A percentile compares a stretch with the other conserved stretches of the same genome.
These are phyloP conservation scores for Lizanozyma gosingica DNA, from an alignment of 1,139 yeast genomes.

Conservation along the genomic window DNA sequence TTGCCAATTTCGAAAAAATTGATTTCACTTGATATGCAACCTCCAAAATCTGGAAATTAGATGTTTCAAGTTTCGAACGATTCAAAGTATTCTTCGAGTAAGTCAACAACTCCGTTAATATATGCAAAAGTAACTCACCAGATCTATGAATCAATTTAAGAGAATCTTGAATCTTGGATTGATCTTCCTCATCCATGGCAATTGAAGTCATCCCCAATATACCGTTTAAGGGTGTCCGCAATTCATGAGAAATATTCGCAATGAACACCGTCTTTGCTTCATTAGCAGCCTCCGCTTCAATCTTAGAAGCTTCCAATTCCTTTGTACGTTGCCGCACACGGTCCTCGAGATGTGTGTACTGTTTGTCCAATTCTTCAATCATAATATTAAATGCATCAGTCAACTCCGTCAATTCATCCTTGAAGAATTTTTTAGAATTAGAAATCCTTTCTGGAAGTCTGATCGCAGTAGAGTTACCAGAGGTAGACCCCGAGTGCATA, in stretches of 20 bases:
- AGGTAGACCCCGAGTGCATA: not conserved
- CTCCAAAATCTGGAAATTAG: constrained; percentile 66
- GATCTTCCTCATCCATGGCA: constrained; percentile 77
- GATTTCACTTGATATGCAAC: constrained; percentile 79
- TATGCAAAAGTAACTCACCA: constrained; percentile 79
- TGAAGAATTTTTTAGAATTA: constrained; percentile 48
- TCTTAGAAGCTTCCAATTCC: constrained; percentile 80
- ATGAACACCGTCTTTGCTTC: constrained; percentile 92
- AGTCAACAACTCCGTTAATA: constrained; percentile 79
- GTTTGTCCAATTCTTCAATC: constrained; percentile 81
- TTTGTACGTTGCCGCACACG: constrained; percentile 82
- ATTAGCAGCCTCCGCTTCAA: constrained; percentile 88
- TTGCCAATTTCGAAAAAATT: constrained; percentile 79
- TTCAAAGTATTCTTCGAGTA: constrained; percentile 87
- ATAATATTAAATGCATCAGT: constrained; percentile 85
- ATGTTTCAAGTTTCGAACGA: constrained; percentile 72
- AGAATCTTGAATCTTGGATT: constrained; percentile 51
- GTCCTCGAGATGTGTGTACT: constrained; percentile 78
- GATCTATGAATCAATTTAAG: constrained; percentile 71
- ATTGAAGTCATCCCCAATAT: constrained; percentile 94
- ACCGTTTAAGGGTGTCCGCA: constrained; percentile 92
- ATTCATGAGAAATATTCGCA: constrained; percentile 92
- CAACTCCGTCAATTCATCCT: constrained; percentile 81
- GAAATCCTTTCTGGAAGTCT: constrained; percentile 45
- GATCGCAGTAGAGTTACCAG: constrained; percentile 15